Conservation (phyloP, 2,329 filamentous ascomycete species). For the Ophiostoma tasmaniense region DNA sequence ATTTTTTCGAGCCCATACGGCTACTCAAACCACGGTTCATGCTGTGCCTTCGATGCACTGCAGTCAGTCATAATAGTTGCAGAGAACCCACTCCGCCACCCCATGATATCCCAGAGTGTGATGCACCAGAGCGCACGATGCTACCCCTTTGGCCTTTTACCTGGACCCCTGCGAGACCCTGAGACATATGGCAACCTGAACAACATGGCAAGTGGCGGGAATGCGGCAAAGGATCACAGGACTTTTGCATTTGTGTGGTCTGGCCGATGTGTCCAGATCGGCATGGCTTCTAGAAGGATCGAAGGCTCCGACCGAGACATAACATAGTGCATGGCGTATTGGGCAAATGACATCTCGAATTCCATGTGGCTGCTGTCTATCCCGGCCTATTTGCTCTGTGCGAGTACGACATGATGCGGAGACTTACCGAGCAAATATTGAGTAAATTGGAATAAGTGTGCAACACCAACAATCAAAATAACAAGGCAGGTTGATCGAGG, state of each 20-base stretch:
- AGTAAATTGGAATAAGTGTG: neutral
- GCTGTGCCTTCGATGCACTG: neutral
- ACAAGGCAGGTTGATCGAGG: too few relatives aligned
- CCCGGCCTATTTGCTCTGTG: neutral
- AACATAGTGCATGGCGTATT: neutral
- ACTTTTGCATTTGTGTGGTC: neutral
- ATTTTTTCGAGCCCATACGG: neutral
- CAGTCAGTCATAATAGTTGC: neutral
- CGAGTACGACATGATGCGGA: neutral
- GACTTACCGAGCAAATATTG: neutral
- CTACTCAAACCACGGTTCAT: neutral
- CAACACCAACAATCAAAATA: neutral
- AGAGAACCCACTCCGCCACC: neutral
- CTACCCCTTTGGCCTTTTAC: neutral
- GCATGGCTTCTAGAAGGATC: neutral
- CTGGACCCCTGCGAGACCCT: neutral
- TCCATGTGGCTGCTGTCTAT: too few relatives aligned
- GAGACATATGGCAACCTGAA: neutral
- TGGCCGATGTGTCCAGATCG: neutral
- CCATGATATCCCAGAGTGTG: neutral
- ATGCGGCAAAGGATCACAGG: neutral
- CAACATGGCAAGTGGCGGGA: neutral
- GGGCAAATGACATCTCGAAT: neutral
- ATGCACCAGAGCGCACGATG: neutral
- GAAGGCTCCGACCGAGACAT: neutral